A percentile compares a stretch with the other conserved stretches of the same genome.
These are phyloP conservation scores for Sclerotinia nivalis DNA, from an alignment of 2,329 filamentous ascomycete species.

Conservation along the genomic window DNA sequence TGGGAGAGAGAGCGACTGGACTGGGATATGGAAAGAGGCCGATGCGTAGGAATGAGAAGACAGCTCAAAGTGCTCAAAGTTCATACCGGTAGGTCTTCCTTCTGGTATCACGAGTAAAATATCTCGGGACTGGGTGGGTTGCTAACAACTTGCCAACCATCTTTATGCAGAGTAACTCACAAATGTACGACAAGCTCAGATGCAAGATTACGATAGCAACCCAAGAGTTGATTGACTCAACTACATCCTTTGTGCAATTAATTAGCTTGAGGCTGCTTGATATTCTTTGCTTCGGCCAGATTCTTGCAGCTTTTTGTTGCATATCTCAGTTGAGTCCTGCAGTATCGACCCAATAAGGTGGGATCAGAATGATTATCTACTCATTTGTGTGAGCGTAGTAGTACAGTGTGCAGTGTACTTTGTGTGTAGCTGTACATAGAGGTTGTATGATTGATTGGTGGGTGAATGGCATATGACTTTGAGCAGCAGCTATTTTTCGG, in stretches of 20 bases:
- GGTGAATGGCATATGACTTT: neutral
- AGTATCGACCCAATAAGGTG: neutral
- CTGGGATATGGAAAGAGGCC: too few species aligned
- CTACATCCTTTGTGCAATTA: neutral
- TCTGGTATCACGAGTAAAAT: neutral
- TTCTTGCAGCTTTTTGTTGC: constrained; percentile 16
- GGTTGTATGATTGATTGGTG: neutral
- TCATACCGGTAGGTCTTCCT: neutral
- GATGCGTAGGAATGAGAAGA: neutral
- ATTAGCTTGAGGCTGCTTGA: neutral
- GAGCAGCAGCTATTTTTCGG: neutral
- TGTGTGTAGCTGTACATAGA: neutral
- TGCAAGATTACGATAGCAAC: neutral
- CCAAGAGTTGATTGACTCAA: neutral
- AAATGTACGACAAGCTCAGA: too few species aligned
- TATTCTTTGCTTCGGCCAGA: neutral
- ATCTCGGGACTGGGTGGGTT: too few species aligned
- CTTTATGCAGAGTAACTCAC: neutral
- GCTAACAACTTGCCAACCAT: neutral
- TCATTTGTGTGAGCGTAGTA: neutral
- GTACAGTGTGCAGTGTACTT: neutral
- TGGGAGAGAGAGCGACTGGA: neutral
- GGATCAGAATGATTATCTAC: neutral
- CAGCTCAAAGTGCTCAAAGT: neutral
- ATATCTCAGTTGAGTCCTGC: constrained; percentile 6